Evolutionary conservation across 2,329 filamentous ascomycete genomes (phyloP).

Genomic region (Ascochyta fabae): DNA sequence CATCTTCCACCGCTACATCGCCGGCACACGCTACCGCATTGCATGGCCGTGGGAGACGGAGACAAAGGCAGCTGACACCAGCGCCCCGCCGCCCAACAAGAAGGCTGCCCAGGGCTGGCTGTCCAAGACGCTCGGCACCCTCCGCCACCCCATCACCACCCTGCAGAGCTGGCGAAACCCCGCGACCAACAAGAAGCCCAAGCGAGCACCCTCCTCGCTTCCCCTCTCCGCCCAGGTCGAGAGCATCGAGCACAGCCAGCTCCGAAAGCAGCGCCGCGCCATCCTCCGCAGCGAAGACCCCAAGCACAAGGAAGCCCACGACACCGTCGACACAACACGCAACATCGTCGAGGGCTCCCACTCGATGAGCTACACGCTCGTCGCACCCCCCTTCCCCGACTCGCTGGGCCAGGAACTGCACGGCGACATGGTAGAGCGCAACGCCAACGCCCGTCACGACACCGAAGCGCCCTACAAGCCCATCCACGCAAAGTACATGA

Average conservation of each 20-base stretch:
- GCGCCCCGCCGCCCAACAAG: constrained; percentile 7
- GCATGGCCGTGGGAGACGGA: constrained; percentile 43
- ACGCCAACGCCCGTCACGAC: constrained; percentile 67
- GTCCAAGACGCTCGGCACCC: constrained; percentile 21
- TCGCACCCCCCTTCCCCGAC: constrained; percentile 78
- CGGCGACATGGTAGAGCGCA: constrained; percentile 67
- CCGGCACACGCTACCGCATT: constrained; percentile 40
- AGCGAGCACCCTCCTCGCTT: constrained; percentile 6
- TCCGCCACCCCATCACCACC: constrained; percentile 27
- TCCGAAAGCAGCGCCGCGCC: constrained; percentile 14
- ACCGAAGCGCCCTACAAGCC: constrained; percentile 31
- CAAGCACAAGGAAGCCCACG: constrained; percentile 25
- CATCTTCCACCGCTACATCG: constrained; percentile 46
- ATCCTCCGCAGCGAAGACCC: constrained; percentile 21
- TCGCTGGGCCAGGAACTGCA: constrained; percentile 82
- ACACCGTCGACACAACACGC: constrained; percentile 74
- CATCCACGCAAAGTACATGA: constrained; percentile 9
- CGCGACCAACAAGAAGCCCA: constrained; percentile 7
- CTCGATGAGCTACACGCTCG: constrained; percentile 72
- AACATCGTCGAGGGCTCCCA: constrained; percentile 70
- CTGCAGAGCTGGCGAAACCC: constrained; percentile 26
- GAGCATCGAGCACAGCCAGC: constrained; percentile 21
- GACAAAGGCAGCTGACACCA: constrained; percentile 15
- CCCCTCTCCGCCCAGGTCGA: constrained; percentile 11
- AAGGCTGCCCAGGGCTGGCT: constrained; percentile 22